Evolutionary conservation across 441 rosid species (phyloP).

Genomic region (Adansonia gregorii): DNA sequence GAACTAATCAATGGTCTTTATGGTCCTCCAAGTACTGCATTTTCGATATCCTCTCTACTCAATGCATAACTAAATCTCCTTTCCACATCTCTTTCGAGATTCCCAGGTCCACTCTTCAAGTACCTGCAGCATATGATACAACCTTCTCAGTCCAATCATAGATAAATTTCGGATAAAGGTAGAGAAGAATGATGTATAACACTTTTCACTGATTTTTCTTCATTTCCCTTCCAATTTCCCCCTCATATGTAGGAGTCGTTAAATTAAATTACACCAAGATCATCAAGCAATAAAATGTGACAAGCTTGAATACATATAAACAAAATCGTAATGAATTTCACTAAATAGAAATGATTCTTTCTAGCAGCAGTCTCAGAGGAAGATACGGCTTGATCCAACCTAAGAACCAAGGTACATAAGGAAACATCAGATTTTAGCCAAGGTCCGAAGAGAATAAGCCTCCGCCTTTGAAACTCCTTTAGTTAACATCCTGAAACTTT

Average conservation of each 20-base stretch:
- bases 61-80: slow-evolving; percentile 53
- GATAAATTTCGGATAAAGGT: neutral
- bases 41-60: slow-evolving; percentile 65
- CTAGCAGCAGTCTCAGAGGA: neutral
- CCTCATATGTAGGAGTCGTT: neutral
- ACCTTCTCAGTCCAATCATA: neutral
- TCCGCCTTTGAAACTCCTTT: slow-evolving; percentile 10
- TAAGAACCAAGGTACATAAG: neutral
- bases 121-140: slow-evolving; percentile 53
- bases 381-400: neutral
- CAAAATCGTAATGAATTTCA: neutral
- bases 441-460: neutral
- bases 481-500: slow-evolving; percentile 1
- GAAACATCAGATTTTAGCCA: slow-evolving; percentile 4
- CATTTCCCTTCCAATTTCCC: neutral
- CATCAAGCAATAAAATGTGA: neutral
- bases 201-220: neutral
- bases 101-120: slow-evolving; percentile 83
- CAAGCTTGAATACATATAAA: neutral
- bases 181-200: neutral
- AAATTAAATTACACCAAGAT: neutral
- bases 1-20: slow-evolving; percentile 9
- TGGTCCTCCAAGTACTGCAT: slow-evolving; percentile 86
- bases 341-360: neutral
- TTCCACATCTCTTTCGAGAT: slow-evolving; percentile 87